Evolutionary conservation across 805 yeast species (phyloP).

Genomic region (Maudiozyma serrabonitensis): DNA sequence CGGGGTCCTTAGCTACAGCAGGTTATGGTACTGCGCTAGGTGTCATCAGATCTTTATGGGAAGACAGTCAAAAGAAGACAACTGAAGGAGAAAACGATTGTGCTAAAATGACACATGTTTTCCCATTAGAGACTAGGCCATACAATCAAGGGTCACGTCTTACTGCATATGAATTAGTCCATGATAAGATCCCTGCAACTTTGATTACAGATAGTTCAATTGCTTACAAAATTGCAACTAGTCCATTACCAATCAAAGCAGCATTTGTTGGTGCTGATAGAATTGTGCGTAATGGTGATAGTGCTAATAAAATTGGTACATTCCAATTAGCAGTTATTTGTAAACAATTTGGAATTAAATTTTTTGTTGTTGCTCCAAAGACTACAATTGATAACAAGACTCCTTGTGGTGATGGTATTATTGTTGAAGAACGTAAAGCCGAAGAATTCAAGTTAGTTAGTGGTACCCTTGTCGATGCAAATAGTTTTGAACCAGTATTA

Average conservation of each 20-base stretch:
- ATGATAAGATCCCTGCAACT: constrained; percentile 81
- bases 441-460: constrained; percentile 66
- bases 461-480: constrained; percentile 46
- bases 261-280: constrained; percentile 94
- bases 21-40: constrained; percentile 98
- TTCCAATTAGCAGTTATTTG: constrained; percentile 76
- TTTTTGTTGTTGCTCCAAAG: constrained; percentile 90
- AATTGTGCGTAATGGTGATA: constrained; percentile 85
- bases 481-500: constrained; percentile 18
- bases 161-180: constrained; percentile 82
- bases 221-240: constrained; percentile 50
- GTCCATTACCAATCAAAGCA: constrained; percentile 62
- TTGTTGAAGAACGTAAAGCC: constrained; percentile 81
- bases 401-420: constrained; percentile 59
- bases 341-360: constrained; percentile 55
- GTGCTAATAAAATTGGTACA: constrained; percentile 95
- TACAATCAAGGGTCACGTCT: constrained; percentile 93
- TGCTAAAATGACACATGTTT: constrained; percentile 58
- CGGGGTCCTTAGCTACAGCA: constrained; percentile 94
- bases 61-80: constrained; percentile 23
- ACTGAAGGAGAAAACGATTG: constrained; percentile 18
- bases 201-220: constrained; percentile 89
- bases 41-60: constrained; percentile 66
- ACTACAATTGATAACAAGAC: constrained; percentile 77
- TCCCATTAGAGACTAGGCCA: constrained; percentile 90